These are phyloP conservation scores for Pythium insidiosum DNA, from an alignment of 352 stramenopile species.

Conservation along the genomic window DNA sequence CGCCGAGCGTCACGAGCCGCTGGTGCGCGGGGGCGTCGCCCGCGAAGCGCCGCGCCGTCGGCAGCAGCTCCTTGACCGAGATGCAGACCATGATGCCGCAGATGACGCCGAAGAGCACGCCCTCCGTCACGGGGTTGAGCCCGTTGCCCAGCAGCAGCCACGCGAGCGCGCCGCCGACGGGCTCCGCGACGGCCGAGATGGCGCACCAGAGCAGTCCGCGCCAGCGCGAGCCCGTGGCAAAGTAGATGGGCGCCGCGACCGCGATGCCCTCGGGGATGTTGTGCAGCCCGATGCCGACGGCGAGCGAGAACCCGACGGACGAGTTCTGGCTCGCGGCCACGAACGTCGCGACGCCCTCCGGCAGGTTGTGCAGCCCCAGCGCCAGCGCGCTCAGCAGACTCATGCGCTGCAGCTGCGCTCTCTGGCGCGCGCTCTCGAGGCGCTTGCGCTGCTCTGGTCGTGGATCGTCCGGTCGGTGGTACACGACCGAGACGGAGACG, in stretches of 20 bases:
- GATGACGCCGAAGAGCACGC: conserved; percentile 76
- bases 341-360: conserved; percentile 94
- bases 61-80: conserved; percentile 79
- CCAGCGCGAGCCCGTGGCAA: conserved; percentile 88
- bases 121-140: conserved; percentile 81
- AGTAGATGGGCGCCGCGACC: conserved; percentile 95
- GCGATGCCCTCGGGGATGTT: conserved; percentile 96
- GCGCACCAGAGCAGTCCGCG: conserved; percentile 91
- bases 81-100: conserved; percentile 74
- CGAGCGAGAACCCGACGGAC: conserved; percentile 78
- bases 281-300: conserved; percentile 92
- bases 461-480: neutral
- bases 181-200: conserved; percentile 87
- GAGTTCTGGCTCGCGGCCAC: conserved; percentile 85
- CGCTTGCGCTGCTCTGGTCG: conserved; percentile 11
- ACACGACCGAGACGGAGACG: neutral
- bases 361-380: conserved; percentile 94
- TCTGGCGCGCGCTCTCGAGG: conserved; percentile 18
- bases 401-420: conserved; percentile 53
- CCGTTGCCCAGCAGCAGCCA: conserved; percentile 39
- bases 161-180: conserved; percentile 86
- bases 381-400: conserved; percentile 90
- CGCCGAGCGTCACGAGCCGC: conserved; percentile 42
- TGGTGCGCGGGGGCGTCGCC: neutral
- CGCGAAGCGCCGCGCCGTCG: conserved; percentile 26